Evolutionary conservation across 768 basidiomycete genomes (phyloP).

Genomic region (Hericium rajendrae): DNA sequence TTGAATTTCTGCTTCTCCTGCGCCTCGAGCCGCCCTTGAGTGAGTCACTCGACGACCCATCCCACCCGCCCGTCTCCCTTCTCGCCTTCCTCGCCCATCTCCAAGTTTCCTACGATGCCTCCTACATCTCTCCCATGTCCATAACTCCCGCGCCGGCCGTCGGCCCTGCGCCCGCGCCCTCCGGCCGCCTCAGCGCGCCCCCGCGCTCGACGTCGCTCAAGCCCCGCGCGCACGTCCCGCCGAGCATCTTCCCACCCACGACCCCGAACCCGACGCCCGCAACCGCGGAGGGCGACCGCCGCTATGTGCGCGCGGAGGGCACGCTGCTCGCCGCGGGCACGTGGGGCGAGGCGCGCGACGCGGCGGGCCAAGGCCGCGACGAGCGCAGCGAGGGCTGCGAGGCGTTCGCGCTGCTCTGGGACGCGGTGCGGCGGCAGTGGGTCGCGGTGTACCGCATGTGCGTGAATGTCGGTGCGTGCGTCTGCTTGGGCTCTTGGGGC

Average conservation of each 20-base stretch:
- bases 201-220: constrained; percentile 46
- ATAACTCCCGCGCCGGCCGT: not conserved
- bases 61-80: constrained; percentile 28
- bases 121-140: constrained; percentile 55
- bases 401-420: constrained; percentile 60
- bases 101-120: constrained; percentile 74
- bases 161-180: constrained; percentile 19
- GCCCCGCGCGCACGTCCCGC: constrained; percentile 20
- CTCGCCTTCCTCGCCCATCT: constrained; percentile 57
- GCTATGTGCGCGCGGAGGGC: constrained; percentile 74
- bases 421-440: constrained; percentile 52
- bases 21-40: constrained; percentile 23
- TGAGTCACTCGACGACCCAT: constrained; percentile 20
- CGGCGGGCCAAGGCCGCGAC: constrained; percentile 15
- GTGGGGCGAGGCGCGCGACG: constrained; percentile 60
- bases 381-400: constrained; percentile 27
- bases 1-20: constrained; percentile 14
- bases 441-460: constrained; percentile 71
- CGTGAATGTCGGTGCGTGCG: constrained; percentile 65
- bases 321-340: constrained; percentile 58
- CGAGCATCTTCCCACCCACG: constrained; percentile 68
- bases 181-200: constrained; percentile 24
- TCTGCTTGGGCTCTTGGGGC: not conserved
- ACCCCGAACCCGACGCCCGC: constrained; percentile 82
- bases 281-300: constrained; percentile 60